Percentiles rank a stretch among this genome's conserved stretches.
These are phyloP conservation scores for Arxiozyma telluris DNA, from an alignment of 1,139 yeast species.

Conservation along the genomic window DNA sequence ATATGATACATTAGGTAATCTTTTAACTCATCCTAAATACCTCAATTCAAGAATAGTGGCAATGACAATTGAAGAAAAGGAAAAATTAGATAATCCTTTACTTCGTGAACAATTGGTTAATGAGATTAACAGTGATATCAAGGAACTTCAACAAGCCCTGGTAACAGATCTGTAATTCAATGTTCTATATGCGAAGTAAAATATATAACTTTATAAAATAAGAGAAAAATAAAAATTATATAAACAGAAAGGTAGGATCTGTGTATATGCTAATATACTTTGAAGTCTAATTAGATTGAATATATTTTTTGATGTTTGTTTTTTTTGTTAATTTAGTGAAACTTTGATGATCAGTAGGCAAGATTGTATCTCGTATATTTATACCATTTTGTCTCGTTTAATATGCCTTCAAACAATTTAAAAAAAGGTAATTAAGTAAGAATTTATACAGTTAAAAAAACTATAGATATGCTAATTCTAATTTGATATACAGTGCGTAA, in stretches of 20 bases:
- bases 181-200: background rate
- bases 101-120: constrained; percentile 39
- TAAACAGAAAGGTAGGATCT: too few species aligned
- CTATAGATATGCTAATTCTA: background rate
- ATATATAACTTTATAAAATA: background rate
- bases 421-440: background rate
- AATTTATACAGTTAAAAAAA: too few species aligned
- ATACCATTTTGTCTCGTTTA: background rate
- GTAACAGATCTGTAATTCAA: constrained; percentile 1
- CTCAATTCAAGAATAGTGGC: constrained; percentile 61
- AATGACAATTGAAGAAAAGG: constrained; percentile 56
- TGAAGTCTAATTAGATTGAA: too few species aligned
- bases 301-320: too few species aligned
- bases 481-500: background rate
- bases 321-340: too few species aligned
- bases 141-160: constrained; percentile 42
- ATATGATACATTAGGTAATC: constrained; percentile 51
- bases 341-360: background rate
- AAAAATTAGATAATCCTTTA: constrained; percentile 41
- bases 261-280: background rate
- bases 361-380: background rate
- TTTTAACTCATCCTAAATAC: constrained; percentile 80
- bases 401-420: background rate
- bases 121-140: constrained; percentile 45
- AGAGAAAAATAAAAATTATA: too few species aligned